Evolutionary conservation across 2,329 filamentous ascomycete species (phyloP), one percentile per base, ranked within the genome.

Genomic region (Triangularia setosa): DNA sequence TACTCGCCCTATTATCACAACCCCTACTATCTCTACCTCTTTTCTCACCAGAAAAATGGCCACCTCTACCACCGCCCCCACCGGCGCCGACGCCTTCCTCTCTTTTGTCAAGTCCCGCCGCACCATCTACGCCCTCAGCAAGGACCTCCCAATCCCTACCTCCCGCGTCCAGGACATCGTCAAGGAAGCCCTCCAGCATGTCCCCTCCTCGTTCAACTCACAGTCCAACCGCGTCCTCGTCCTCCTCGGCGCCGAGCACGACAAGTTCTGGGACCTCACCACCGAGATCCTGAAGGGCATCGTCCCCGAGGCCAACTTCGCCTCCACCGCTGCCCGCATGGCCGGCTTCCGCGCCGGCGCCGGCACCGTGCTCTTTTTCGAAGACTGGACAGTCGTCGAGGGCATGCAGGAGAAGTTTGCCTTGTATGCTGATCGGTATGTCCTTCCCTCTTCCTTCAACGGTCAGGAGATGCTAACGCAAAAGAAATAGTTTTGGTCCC

Each of bases 281-380:
- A 78, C 81, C 66, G 86, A 88, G 27, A 79, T 84, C 61, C 82
- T 94, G 64, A 87, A 89, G 80, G 80, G 81, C 23, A 84, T 93
- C 65, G 87, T 95, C 24, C 86, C 90, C 28, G 81, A 78, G 3
- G 88, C 89, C 16, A 74, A 80, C 67, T 93, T 85, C 81, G 78
- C 86, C 74, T 61, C 75, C 69, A 90, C 80, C 14, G 73, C 69
- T 62, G 68, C 71, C 69, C 78, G 78, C 72, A 73, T 83, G 67
- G 75, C 73, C 69, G 73, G 79, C 72, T 94, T 96, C 82, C 85
- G 84, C 79, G 87, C 75, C 63, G 92, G 78, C 21, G 91, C 93
- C 70, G 93, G 92, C 71, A 91, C 91, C 61, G 89, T 91, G 72
- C 86, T 97, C 72, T 97, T 96, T 86, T 96, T 91, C 81, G 89